phyloP scores from a whole-genome alignment of 768 basidiomycete genomes.

The Phaeotremella skinneri region DNA sequence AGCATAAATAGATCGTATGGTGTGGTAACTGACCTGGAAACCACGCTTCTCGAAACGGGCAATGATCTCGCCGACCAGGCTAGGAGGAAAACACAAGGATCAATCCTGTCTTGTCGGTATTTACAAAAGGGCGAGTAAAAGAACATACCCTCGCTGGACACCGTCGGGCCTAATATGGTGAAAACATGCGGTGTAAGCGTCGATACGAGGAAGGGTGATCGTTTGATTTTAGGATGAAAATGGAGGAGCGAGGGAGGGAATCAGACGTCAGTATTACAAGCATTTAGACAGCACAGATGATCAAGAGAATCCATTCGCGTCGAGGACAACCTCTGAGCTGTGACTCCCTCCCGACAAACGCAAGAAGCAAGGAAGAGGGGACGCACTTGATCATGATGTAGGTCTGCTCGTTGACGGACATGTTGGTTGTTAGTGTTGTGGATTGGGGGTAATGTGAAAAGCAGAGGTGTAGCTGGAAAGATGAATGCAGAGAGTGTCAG shows the following conservation, averaged over 20 bases:
- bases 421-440: conserved; percentile 38
- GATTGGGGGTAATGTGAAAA: background rate
- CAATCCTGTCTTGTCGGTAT: background rate
- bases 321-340: no score
- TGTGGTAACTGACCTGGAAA: conserved; percentile 62
- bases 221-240: conserved; percentile 3
- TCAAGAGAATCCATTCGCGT: no score
- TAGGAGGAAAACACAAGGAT: conserved; percentile 36
- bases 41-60: conserved; percentile 95
- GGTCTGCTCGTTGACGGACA: conserved; percentile 80
- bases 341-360: no score
- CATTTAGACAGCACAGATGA: no score
- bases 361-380: no score
- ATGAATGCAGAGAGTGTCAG: background rate
- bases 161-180: conserved; percentile 77
- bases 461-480: background rate
- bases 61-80: conserved; percentile 91
- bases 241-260: background rate
- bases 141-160: conserved; percentile 71
- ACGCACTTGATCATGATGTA: conserved; percentile 97
- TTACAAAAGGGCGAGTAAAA: background rate
- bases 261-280: no score
- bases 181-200: background rate
- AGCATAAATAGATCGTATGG: background rate
- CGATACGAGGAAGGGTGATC: background rate